Percentiles rank a stretch among this genome's conserved stretches.
These are phyloP conservation scores for Gossypium bickii DNA, from an alignment of 345 rosid genomes.

Conservation along the genomic window DNA sequence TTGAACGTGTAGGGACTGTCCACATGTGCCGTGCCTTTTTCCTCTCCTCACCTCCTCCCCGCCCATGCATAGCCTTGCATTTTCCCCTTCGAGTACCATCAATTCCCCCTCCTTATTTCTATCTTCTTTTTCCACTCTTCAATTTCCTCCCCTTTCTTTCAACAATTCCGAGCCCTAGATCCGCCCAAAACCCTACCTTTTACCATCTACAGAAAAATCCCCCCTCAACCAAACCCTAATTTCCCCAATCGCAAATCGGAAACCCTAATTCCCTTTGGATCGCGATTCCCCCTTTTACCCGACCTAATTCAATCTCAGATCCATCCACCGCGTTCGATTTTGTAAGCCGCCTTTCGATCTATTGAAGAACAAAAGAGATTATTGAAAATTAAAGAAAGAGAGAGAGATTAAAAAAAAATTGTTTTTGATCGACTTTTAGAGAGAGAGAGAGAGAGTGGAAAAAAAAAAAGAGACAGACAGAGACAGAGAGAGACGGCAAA, in stretches of 20 bases:
- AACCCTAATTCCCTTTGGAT: conserved; percentile 32
- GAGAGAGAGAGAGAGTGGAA: conserved; percentile 14
- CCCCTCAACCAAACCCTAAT: conserved; percentile 30
- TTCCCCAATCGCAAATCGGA: conserved; percentile 12
- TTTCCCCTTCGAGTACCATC: conserved; percentile 55
- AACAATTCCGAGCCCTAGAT: conserved; percentile 23
- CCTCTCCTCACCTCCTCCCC: conserved; percentile 41
- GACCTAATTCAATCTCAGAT: conserved; percentile 34
- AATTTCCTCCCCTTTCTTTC: neutral
- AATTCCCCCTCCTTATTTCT: conserved; percentile 25
- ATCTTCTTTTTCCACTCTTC: neutral
- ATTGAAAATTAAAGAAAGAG: conserved; percentile 12
- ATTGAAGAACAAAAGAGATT: conserved; percentile 4
- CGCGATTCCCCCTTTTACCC: conserved; percentile 4
- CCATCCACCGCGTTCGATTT: conserved; percentile 25
- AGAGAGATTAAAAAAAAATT: conserved; percentile 4
- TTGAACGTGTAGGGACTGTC: conserved; percentile 50
- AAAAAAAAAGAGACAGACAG: conserved; percentile 11
- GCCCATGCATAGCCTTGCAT: conserved; percentile 73
- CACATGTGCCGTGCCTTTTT: conserved; percentile 55
- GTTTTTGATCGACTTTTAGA: conserved; percentile 2
- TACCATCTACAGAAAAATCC: conserved; percentile 5
- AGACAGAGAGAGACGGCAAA: conserved; percentile 31
- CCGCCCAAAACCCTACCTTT: conserved; percentile 21
- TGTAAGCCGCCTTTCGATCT: conserved; percentile 26